Conservation (phyloP, 2,329 filamentous ascomycete genomes). For the Venturia effusa region DNA sequence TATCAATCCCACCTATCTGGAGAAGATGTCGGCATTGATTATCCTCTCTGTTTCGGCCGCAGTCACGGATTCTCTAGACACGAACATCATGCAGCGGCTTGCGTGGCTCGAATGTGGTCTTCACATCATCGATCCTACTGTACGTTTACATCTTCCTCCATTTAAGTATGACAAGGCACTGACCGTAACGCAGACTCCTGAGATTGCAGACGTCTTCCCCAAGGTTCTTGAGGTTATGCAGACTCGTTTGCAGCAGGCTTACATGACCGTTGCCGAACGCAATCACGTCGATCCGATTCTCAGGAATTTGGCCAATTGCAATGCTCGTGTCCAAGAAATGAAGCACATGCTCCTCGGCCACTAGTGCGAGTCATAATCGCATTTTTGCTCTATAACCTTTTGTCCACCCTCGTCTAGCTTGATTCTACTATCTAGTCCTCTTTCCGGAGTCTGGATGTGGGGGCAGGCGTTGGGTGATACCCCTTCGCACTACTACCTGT, state of each 20-base stretch:
- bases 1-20: conserved; percentile 45
- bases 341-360: not conserved
- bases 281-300: not conserved
- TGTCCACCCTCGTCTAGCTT: not conserved
- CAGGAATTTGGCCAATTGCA: not conserved
- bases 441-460: not conserved
- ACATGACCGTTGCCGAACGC: conserved; percentile 44
- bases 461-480: not conserved
- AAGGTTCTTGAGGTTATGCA: conserved; percentile 50
- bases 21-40: conserved; percentile 45
- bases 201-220: conserved; percentile 38
- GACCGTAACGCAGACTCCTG: conserved; percentile 14
- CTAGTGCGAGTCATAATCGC: not conserved
- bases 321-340: not conserved
- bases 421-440: not conserved
- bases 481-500: not conserved
- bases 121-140: conserved; percentile 40
- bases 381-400: not conserved
- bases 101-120: conserved; percentile 48
- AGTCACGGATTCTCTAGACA: conserved; percentile 46
- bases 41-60: conserved; percentile 51
- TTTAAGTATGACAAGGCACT: not conserved
- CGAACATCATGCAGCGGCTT: conserved; percentile 43
- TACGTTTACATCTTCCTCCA: conserved; percentile 24
- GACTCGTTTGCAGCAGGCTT: conserved; percentile 45